Evolutionary conservation across 2,329 filamentous ascomycete species (phyloP), one percentile per base, ranked within the genome.

Genomic region (Penicillium italicum): DNA sequence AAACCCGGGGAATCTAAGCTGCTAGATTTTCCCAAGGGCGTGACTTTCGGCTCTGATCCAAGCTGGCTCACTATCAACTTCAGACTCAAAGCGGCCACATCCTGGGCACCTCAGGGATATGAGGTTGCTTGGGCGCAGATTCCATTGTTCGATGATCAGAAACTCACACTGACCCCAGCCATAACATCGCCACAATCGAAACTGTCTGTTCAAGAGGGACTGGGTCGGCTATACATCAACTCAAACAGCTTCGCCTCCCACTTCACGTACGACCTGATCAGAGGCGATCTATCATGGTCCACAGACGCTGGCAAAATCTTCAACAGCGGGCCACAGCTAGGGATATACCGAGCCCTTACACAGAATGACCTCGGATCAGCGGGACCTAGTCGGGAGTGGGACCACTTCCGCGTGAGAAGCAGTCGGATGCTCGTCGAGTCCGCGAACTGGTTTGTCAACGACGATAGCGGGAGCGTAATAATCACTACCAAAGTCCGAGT

Each of bases 331-430:
- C 71, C 18, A 65, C 70, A 38, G 67, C 69, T 50, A 59, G 68
- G 33, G 6, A 83, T 88, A 71, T 88, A 84, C 79, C 82, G 85
- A 5, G 82, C 85, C 0, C 79, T 80, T 14, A 88, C 85, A 0
- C 83, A 89, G 69, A 89, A 89, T 62, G 86, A 89, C 63, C 73
- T 75, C 0, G 77, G 81, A 0, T 65, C 71, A 16, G 80, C 82
- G 11, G 76, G 81, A 4, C 59, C 62, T 26, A 38, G 37, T 20
- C 78, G 77, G 5, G 82, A 86, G 61, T 88, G 85, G 85, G 72
- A 78, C 42, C 74, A 77, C 18, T 79, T 79, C 48, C 59, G 61
- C 16, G 60, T 71, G 16, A 60, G 66, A 24, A 60, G 59, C n/a
- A 64, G 64, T 30, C 76, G 79, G 20, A 77, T 73, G 7, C 71